Percentiles rank a stretch among this genome's conserved stretches.
Conservation (phyloP, 2,329 filamentous ascomycete species). For the Plenodomus biglobosus region DNA sequence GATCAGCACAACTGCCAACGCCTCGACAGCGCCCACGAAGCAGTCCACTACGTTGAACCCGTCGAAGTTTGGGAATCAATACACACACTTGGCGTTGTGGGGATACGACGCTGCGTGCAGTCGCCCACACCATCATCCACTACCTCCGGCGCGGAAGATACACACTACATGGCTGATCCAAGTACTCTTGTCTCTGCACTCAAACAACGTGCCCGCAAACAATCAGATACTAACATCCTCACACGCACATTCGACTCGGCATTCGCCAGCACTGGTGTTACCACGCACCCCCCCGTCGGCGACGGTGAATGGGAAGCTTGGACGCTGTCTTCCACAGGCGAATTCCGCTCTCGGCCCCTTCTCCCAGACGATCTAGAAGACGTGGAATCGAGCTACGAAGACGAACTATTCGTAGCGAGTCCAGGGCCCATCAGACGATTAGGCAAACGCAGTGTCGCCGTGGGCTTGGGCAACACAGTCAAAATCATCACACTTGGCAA, state of each 20-base stretch:
- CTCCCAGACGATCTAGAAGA: constrained; percentile 18
- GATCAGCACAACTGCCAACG: constrained; percentile 37
- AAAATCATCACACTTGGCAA: constrained; percentile 70
- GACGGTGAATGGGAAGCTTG: constrained; percentile 57
- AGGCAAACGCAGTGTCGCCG: constrained; percentile 65
- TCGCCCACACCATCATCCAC: constrained; percentile 33
- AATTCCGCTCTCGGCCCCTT: constrained; percentile 48
- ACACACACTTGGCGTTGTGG: constrained; percentile 62
- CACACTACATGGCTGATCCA: constrained; percentile 13
- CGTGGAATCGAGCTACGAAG: constrained; percentile 19
- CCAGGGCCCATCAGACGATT: constrained; percentile 66
- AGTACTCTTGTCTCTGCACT: constrained; percentile 25
- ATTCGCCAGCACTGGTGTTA: constrained; percentile 4
- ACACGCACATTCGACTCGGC: constrained; percentile 7
- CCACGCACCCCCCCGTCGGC: constrained; percentile 4
- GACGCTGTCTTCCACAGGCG: constrained; percentile 52
- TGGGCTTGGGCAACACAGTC: constrained; percentile 71
- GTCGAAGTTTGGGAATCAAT: constrained; percentile 68
- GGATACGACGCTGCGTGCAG: constrained; percentile 56
- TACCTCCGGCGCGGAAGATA: constrained; percentile 29
- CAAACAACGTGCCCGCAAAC: constrained; percentile 31
- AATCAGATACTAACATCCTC: constrained; percentile 9
- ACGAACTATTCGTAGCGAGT: constrained; percentile 64
- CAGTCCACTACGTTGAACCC: constrained; percentile 58
- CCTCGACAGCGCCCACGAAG: constrained; percentile 50